Percentiles rank a stretch among this genome's conserved stretches.
Evolutionary conservation across 805 yeast genomes (phyloP).

Genomic region (Sungouiozyma ichnusensis): DNA sequence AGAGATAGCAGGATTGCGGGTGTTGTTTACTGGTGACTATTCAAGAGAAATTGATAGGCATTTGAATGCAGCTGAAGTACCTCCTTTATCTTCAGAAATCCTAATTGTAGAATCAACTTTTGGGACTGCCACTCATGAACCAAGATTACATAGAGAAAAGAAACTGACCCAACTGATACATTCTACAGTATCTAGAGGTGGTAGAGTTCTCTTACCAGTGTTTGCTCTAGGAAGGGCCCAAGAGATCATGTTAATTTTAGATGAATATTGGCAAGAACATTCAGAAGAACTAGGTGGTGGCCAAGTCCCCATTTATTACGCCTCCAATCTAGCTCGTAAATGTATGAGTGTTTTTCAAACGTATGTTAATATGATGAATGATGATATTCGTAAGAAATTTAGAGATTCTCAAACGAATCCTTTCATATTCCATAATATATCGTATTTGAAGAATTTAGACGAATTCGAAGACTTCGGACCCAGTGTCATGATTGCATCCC

Average conservation of each 20-base stretch:
- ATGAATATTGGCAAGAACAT: conserved; percentile 87
- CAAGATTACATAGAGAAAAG: conserved; percentile 73
- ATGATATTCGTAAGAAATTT: conserved; percentile 63
- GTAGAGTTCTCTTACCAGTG: conserved; percentile 84
- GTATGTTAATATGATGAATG: conserved; percentile 95
- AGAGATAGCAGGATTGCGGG: conserved; percentile 85
- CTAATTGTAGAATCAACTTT: conserved; percentile 91
- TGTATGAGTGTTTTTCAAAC: conserved; percentile 98
- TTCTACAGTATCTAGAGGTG: conserved; percentile 75
- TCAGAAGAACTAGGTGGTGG: conserved; percentile 56
- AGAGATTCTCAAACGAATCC: conserved; percentile 80
- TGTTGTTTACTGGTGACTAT: conserved; percentile 91
- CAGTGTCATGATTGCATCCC: conserved; percentile 91
- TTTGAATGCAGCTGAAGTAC: conserved; percentile 89
- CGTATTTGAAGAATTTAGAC: conserved; percentile 69
- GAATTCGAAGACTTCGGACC: conserved; percentile 89
- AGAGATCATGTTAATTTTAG: conserved; percentile 78
- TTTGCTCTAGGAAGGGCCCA: conserved; percentile 97
- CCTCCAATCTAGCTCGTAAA: conserved; percentile 85
- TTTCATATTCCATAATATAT: conserved; percentile 77
- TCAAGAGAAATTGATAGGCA: conserved; percentile 95
- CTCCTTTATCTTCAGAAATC: conserved; percentile 77
- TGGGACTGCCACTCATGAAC: conserved; percentile 96
- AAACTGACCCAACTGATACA: conserved; percentile 76
- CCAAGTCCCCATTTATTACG: conserved; percentile 75